Evolutionary conservation across 306 rosid genomes (phyloP), one percentile per base, ranked within the genome.

Genomic region (Dryas alaskensis): DNA sequence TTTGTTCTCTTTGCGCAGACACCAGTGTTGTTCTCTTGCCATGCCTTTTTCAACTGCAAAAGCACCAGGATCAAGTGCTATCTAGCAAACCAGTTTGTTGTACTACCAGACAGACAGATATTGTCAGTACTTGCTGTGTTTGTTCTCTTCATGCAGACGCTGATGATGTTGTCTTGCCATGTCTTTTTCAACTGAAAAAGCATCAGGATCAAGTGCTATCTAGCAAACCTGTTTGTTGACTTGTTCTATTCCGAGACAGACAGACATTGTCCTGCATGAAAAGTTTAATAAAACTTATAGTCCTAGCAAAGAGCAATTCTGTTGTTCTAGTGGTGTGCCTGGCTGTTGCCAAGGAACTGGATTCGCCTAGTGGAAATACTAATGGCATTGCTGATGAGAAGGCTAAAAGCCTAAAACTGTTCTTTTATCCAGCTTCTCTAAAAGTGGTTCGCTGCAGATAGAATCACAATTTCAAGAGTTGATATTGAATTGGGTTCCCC

Each of bases 131-230:
- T 22, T 22, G 0, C 48, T 65, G 70, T 42, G 40, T 5, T 19
- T 22, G 49, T 14, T 67, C 58, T 31, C 40, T 67, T 25, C 45
- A 11, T 53, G 47, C 22, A 14, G 22, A 54, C 64, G 4, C 7
- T 22, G 22, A 22, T 70, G 64, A 70, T 53, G 49, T 17, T 42
- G 63, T 40, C 39, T 69, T 53, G 40, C 19, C 74, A n/a, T 53
- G 51, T 54, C 64, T 70, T 19, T 19, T 22, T 17, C 13, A 54
- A 42, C 65, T 55, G 43, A 7, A 43, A 12, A 70, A 13, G 25
- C 14, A 22, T 1, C 6, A 43, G 4, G 22, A 70, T 42, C 74
- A 57, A 70, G 9, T 22, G 27, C 54, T 55, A 25, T 55, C 43
- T 10, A 54, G 65, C 42, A 42, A 45, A 42, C 65, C 52, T 6